Evolutionary conservation across 495 filamentous ascomycete genomes (phyloP).

Genomic region (Penicillium cataractarum): DNA sequence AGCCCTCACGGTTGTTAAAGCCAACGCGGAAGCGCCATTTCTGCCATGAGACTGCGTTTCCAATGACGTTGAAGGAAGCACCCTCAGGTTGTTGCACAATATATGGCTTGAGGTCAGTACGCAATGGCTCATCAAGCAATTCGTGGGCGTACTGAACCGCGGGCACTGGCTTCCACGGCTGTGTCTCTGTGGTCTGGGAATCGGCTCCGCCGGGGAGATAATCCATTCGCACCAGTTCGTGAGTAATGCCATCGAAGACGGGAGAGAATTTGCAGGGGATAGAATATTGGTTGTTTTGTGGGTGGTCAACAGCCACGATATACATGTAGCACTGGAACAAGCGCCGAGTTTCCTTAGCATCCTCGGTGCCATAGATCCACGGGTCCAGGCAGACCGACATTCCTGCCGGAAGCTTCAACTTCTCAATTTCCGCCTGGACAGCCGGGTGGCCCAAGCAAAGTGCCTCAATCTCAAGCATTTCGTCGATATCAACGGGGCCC

Average conservation of each 20-base stretch:
- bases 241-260: conserved; percentile 66
- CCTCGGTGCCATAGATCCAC: conserved; percentile 51
- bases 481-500: conserved; percentile 45
- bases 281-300: conserved; percentile 72
- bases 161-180: conserved; percentile 55
- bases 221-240: conserved; percentile 62
- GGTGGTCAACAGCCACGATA: conserved; percentile 41
- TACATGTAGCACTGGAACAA: conserved; percentile 53
- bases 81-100: conserved; percentile 79
- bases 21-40: conserved; percentile 71
- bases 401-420: conserved; percentile 43
- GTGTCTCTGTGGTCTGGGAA: conserved; percentile 34
- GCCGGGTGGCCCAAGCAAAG: conserved; percentile 43
- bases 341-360: conserved; percentile 40
- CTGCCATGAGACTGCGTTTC: conserved; percentile 58
- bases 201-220: conserved; percentile 46
- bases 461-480: conserved; percentile 46
- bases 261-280: conserved; percentile 78
- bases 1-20: conserved; percentile 66
- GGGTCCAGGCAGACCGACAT: conserved; percentile 48
- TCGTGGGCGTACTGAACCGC: conserved; percentile 55
- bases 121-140: conserved; percentile 39
- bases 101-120: conserved; percentile 73
- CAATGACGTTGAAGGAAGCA: conserved; percentile 61
- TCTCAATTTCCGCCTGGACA: conserved; percentile 49